These are phyloP conservation scores for Coffea eugenioides DNA, from an alignment of 257 asterid genomes.

Conservation along the genomic window DNA sequence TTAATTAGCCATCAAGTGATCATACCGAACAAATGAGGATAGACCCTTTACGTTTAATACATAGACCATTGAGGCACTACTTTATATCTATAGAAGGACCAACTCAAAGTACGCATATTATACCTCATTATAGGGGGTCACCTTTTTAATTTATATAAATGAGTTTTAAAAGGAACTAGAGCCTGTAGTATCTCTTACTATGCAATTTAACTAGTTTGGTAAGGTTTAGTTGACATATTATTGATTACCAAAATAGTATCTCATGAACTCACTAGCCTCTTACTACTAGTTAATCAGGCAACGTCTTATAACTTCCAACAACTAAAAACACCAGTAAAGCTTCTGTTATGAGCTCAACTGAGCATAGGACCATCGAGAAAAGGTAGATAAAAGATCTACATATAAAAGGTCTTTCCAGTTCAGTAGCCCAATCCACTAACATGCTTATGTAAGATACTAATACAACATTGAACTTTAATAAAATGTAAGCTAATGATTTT, in stretches of 20 bases:
- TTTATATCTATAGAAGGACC: no score
- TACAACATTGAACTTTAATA: no score
- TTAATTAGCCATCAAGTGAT: no score
- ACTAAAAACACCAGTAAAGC: not conserved
- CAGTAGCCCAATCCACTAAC: not conserved
- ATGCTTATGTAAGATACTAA: not conserved
- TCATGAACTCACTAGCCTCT: not conserved
- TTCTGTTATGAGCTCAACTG: not conserved
- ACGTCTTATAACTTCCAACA: not conserved
- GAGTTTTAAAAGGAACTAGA: not conserved
- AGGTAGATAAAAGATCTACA: no score
- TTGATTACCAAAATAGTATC: no score
- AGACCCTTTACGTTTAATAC: no score
- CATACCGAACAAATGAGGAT: no score
- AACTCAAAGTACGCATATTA: no score
- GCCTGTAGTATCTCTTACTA: not conserved
- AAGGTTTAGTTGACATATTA: not conserved
- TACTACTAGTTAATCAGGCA: not conserved
- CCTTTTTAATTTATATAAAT: not conserved
- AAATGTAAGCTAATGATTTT: no score
- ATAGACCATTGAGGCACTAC: no score
- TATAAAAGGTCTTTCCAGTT: no score
- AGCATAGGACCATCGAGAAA: not conserved
- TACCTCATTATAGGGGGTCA: no score
- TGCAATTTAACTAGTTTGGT: not conserved